These are phyloP conservation scores for Thuidium tamariscinum DNA, from an alignment of 225 moss, liverwort and hornwort species.

Conservation along the genomic window DNA sequence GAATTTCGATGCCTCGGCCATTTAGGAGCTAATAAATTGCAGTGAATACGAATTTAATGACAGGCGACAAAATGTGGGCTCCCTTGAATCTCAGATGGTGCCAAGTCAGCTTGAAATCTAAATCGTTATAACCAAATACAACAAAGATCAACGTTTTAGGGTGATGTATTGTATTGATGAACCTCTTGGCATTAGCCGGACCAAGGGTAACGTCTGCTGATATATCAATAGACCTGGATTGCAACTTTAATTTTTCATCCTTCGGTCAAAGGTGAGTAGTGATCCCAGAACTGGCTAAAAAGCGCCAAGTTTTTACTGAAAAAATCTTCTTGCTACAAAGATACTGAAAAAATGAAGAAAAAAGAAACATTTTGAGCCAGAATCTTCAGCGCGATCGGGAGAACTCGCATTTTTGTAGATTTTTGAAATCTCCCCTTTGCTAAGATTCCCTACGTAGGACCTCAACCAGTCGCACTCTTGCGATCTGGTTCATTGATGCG, in stretches of 20 bases:
- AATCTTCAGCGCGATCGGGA: no score
- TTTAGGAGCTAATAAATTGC: neutral
- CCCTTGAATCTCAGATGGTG: neutral
- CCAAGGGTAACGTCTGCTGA: neutral
- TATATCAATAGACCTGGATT: neutral
- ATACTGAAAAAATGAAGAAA: no score
- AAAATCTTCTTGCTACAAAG: no score
- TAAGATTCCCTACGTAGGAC: no score
- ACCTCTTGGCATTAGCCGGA: neutral
- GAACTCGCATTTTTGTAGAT: no score
- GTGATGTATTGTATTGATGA: neutral
- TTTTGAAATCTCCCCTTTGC: no score
- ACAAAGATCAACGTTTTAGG: neutral
- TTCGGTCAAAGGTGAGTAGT: neutral
- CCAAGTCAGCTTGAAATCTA: neutral
- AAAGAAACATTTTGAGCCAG: no score
- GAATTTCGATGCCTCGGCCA: no score
- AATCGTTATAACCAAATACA: neutral
- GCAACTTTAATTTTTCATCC: neutral
- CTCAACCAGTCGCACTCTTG: no score
- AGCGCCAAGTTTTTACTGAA: no score
- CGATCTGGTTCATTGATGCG: no score
- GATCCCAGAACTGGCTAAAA: no score
- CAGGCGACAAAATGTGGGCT: neutral
- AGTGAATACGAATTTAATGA: neutral